Evolutionary conservation across 2,329 filamentous ascomycete genomes (phyloP).

Genomic region (Trichoderma hamatum): DNA sequence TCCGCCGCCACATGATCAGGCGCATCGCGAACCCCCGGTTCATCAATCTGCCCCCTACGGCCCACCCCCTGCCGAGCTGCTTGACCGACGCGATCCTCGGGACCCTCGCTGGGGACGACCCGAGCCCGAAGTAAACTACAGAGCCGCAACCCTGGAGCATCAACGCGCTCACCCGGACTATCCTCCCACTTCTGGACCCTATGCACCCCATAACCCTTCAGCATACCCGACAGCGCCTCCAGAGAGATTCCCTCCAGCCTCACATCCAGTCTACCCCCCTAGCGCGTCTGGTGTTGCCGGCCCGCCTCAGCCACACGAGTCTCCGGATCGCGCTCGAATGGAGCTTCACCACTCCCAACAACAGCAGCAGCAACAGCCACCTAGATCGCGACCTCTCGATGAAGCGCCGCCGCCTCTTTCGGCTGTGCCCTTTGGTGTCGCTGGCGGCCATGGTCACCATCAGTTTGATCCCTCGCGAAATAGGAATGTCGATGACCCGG

Average conservation of each 20-base stretch:
- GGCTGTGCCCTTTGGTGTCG: slow-evolving; percentile 52
- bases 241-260: slow-evolving; percentile 40
- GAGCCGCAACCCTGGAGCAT: slow-evolving; percentile 42
- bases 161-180: slow-evolving; percentile 53
- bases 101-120: slow-evolving; percentile 42
- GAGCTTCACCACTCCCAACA: slow-evolving; percentile 42
- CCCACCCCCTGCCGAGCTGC: slow-evolving; percentile 47
- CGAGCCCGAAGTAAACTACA: slow-evolving; percentile 40
- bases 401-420: slow-evolving; percentile 53
- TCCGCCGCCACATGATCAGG: slow-evolving; percentile 41
- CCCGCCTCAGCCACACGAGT: slow-evolving; percentile 49
- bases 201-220: slow-evolving; percentile 37
- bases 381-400: slow-evolving; percentile 48
- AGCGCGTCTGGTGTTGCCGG: slow-evolving; percentile 28
- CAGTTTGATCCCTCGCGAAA: slow-evolving; percentile 47
- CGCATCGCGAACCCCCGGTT: slow-evolving; percentile 49
- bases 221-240: slow-evolving; percentile 38
- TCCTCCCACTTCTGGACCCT: slow-evolving; percentile 47
- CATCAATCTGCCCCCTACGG: slow-evolving; percentile 50
- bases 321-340: slow-evolving; percentile 54
- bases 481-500: slow-evolving; percentile 53
- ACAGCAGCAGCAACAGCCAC: slow-evolving; percentile 35
- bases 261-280: slow-evolving; percentile 41
- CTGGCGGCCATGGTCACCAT: slow-evolving; percentile 43
- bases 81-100: slow-evolving; percentile 41